Conservation (phyloP, 1,139 yeast species). For the Suhomyces choctaworum region DNA sequence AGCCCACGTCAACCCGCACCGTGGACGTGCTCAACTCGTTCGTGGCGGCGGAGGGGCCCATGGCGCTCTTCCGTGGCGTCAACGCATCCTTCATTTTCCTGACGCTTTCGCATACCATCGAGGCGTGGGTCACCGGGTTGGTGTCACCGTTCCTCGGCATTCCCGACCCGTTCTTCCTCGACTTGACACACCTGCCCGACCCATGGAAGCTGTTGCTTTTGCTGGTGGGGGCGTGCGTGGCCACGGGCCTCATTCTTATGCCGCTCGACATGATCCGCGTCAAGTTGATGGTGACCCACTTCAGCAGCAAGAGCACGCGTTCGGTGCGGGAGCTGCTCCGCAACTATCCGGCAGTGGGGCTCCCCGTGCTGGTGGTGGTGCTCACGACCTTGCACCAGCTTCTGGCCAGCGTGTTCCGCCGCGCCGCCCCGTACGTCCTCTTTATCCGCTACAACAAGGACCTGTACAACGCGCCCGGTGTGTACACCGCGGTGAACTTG, state of each 20-base stretch:
- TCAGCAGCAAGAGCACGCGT: conserved; percentile 28
- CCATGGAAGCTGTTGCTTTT: conserved; percentile 67
- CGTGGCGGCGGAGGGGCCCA: conserved; percentile 74
- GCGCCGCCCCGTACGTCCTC: conserved; percentile 72
- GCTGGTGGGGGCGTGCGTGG: conserved; percentile 68
- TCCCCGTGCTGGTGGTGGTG: conserved; percentile 50
- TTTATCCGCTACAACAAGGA: conserved; percentile 69
- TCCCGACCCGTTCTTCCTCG: conserved; percentile 91
- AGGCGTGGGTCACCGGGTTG: conserved; percentile 91
- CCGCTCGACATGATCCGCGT: conserved; percentile 84
- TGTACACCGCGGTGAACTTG: conserved; percentile 56
- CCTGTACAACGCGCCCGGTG: conserved; percentile 60
- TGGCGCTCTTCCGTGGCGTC: conserved; percentile 83
- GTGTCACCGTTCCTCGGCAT: conserved; percentile 76
- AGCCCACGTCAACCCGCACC: conserved; percentile 66
- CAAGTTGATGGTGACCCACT: conserved; percentile 67
- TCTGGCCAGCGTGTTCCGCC: conserved; percentile 60
- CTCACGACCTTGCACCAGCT: conserved; percentile 63
- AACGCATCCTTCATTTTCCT: conserved; percentile 82
- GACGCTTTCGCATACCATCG: conserved; percentile 74
- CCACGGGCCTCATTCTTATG: conserved; percentile 74
- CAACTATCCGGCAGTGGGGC: conserved; percentile 45
- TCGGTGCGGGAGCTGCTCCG: conserved; percentile 43
- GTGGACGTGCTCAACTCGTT: conserved; percentile 71
- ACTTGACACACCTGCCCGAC: conserved; percentile 77